Percentiles rank a stretch among this genome's conserved stretches.
These are phyloP conservation scores for Globisporangium sylvaticum DNA, from an alignment of 352 stramenopile genomes.

Conservation along the genomic window DNA sequence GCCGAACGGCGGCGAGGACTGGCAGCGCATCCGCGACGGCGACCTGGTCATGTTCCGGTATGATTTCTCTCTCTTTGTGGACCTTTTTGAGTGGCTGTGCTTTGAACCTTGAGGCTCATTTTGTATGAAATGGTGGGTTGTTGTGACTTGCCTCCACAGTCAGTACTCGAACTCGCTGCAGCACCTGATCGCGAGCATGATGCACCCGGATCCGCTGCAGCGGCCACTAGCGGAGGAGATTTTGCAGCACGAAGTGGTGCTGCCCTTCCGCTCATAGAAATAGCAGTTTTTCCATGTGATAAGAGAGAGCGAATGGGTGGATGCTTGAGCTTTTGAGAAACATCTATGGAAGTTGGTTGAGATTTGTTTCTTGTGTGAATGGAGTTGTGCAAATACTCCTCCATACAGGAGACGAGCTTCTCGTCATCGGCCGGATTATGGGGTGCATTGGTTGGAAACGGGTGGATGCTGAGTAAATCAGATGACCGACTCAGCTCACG, in stretches of 20 bases:
- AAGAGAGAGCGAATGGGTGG: neutral
- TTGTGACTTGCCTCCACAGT: conserved; percentile 20
- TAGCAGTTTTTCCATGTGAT: neutral
- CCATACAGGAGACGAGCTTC: neutral
- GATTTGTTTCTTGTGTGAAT: neutral
- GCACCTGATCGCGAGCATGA: conserved; percentile 83
- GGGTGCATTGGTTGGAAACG: neutral
- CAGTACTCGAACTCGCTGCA: conserved; percentile 87
- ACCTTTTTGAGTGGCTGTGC: neutral
- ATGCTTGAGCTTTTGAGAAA: neutral
- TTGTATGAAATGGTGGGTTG: neutral
- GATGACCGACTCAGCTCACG: neutral
- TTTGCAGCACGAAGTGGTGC: conserved; percentile 77
- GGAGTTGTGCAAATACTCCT: neutral
- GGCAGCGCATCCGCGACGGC: conserved; percentile 84
- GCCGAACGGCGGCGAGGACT: conserved; percentile 72
- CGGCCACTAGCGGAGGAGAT: conserved; percentile 80
- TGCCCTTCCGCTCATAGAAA: conserved; percentile 38
- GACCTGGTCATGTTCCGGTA: conserved; percentile 77
- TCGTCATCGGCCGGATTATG: neutral
- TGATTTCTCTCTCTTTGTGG: neutral
- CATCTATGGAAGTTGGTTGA: neutral
- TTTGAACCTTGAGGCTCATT: neutral
- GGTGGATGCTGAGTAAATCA: conserved; percentile 2
- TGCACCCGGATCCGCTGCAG: conserved; percentile 83